phyloP scores from a whole-genome alignment of 257 asterid genomes.

The Fraxinus anomala region DNA sequence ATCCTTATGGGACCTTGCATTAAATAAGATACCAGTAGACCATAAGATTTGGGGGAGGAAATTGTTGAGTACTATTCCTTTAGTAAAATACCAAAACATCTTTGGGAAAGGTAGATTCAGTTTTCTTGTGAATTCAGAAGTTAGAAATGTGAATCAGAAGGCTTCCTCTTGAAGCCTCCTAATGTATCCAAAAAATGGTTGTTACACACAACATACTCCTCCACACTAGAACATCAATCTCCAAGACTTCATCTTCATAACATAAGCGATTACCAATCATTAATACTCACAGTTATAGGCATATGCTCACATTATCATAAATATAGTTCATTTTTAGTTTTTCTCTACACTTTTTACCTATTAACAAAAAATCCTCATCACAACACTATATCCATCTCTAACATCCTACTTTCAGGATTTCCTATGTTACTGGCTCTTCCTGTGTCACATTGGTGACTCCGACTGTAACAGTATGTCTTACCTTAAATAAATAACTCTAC shows the following conservation, averaged over 20 bases:
- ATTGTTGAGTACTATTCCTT: neutral
- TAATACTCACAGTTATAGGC: neutral
- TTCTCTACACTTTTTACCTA: neutral
- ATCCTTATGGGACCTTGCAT: neutral
- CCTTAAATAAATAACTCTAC: neutral
- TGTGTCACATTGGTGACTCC: neutral
- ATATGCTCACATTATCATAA: neutral
- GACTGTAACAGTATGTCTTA: neutral
- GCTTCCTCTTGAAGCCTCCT: neutral
- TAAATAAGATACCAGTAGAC: neutral
- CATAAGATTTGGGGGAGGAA: neutral
- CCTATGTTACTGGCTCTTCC: neutral
- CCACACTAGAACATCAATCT: neutral
- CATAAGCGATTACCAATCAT: neutral
- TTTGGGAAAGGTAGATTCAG: neutral
- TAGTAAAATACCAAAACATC: neutral
- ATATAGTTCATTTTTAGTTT: neutral
- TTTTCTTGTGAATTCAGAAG: neutral
- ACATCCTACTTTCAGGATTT: conserved; percentile 6
- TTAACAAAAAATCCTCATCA: conserved; percentile 3
- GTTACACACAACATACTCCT: neutral
- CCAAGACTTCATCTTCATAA: conserved; percentile 2
- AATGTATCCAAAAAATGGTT: neutral
- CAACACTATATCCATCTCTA: neutral
- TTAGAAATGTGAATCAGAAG: neutral